phyloP scores from a whole-genome alignment of 2,329 filamentous ascomycete species.

The Xylaria sp. region DNA sequence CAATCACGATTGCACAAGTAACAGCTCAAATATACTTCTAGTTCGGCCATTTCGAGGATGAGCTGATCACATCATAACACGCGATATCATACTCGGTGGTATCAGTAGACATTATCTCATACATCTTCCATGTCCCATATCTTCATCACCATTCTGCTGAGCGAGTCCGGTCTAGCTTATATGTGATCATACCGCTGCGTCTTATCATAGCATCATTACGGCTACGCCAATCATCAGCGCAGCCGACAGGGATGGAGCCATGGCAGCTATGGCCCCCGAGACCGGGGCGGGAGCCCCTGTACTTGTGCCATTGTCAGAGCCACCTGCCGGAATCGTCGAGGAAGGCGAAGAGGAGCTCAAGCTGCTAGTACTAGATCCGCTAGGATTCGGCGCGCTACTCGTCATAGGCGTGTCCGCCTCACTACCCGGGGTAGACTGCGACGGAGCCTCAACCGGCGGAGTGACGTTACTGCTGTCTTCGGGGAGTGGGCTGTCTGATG shows the following conservation, averaged over 20 bases:
- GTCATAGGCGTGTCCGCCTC: not conserved
- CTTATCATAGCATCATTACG: conserved; percentile 7
- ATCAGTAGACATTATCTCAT: not conserved
- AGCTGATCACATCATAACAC: not conserved
- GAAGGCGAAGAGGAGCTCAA: not conserved
- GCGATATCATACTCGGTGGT: not conserved
- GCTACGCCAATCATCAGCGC: conserved; percentile 5
- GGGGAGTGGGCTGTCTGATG: not conserved
- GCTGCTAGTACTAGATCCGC: not conserved
- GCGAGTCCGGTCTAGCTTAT: not conserved
- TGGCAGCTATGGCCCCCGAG: not conserved
- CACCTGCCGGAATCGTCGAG: not conserved
- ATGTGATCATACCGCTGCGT: not conserved
- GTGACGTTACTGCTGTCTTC: not conserved
- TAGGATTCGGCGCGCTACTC: not conserved
- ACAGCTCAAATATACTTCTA: no score
- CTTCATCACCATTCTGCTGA: not conserved
- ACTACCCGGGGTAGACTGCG: conserved; percentile 3
- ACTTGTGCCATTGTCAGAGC: not conserved
- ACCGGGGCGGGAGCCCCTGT: not conserved
- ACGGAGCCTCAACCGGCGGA: conserved; percentile 2
- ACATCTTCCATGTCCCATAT: not conserved
- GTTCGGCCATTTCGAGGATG: not conserved
- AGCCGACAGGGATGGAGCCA: not conserved
- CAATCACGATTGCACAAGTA: no score